Evolutionary conservation across 2,329 filamentous ascomycete genomes (phyloP), one percentile per base, ranked within the genome.

Genomic region (Lomentospora prolificans): DNA sequence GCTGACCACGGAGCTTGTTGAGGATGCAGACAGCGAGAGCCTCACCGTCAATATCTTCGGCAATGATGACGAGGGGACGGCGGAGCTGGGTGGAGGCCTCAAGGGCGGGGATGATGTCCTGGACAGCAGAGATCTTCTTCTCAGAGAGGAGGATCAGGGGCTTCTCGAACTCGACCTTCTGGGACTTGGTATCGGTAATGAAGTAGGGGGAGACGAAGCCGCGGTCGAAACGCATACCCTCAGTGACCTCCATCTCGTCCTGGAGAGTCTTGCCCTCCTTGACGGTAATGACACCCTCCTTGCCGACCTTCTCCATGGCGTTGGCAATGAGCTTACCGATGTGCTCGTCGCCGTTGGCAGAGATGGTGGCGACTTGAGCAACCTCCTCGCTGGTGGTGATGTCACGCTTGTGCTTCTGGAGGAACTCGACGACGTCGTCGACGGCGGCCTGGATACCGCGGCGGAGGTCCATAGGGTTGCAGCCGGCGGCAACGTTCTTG

Each of bases 81-180:
- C 94, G 91, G 71, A 89, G 82, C 75, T 96, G 90, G 65, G 94
- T 96, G 58, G 94, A 97, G 64, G 90, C 90, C 80, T 99, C 94
- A 57, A 99, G 90, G 62, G 94, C 90, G 62, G 94, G 94, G 68
- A 99, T 92, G 69, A 99, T 97, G 75, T 99, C 94, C 79, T 97
- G 92, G 58, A 97, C 94, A 59, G 91, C 90, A 54, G 94, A 99
- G 75, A 99, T 99, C 86, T 99, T 99, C 89, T 96, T 97, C 85
- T 99, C 94, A 7, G 94, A 97, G 56, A 99, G 89, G 53, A 99
- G 88, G 72, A 99, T 94, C 70, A 99, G 77, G 62, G 94, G 94
- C 84, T 99, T 97, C 85, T 99, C 94, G 64, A 99, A 99, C 78
- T 99, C 94, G 57, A 97, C 91, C 85, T 99, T 99, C 74, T 95